Conservation (phyloP, 139 green algal species). For the Picochlorum sp. region DNA sequence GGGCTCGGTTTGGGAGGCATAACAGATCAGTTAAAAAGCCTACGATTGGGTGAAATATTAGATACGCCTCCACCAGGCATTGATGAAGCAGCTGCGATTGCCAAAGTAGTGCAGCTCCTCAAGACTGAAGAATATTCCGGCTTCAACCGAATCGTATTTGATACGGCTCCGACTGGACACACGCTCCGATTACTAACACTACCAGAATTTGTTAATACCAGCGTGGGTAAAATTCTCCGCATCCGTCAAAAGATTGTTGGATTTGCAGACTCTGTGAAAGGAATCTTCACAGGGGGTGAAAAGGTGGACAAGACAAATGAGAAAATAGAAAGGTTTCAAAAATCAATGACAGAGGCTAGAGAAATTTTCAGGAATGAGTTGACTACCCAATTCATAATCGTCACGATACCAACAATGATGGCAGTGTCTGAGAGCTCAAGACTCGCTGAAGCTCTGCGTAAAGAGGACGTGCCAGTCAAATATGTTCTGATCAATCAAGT, state of each 20-base stretch:
- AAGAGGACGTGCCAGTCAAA: slow-evolving; percentile 72
- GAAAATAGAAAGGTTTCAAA: slow-evolving; percentile 70
- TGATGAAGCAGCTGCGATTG: slow-evolving; percentile 89
- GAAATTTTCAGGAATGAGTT: slow-evolving; percentile 78
- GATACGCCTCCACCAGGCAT: slow-evolving; percentile 92
- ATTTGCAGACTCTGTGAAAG: slow-evolving; percentile 62
- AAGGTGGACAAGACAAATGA: slow-evolving; percentile 32
- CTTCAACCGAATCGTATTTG: slow-evolving; percentile 94
- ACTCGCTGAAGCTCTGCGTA: slow-evolving; percentile 49
- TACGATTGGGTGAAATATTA: slow-evolving; percentile 83
- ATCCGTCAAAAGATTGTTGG: slow-evolving; percentile 73
- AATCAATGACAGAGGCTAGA: slow-evolving; percentile 74
- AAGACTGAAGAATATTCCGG: slow-evolving; percentile 69
- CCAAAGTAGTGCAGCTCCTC: slow-evolving; percentile 74
- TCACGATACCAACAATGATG: slow-evolving; percentile 97
- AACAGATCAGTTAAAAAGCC: slow-evolving; percentile 66
- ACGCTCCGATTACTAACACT: slow-evolving; percentile 92
- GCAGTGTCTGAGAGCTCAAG: slow-evolving; percentile 77
- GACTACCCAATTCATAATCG: slow-evolving; percentile 91
- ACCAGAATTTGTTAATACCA: slow-evolving; percentile 90
- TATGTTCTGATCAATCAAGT: slow-evolving; percentile 91
- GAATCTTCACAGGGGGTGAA: slow-evolving; percentile 60
- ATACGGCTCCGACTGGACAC: slow-evolving; percentile 97
- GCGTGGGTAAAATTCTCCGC: slow-evolving; percentile 66
- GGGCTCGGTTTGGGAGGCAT: slow-evolving; percentile 66